A percentile compares a stretch with the other conserved stretches of the same genome.
Evolutionary conservation across 352 stramenopile genomes (phyloP).

Genomic region (Pythium sp.): DNA sequence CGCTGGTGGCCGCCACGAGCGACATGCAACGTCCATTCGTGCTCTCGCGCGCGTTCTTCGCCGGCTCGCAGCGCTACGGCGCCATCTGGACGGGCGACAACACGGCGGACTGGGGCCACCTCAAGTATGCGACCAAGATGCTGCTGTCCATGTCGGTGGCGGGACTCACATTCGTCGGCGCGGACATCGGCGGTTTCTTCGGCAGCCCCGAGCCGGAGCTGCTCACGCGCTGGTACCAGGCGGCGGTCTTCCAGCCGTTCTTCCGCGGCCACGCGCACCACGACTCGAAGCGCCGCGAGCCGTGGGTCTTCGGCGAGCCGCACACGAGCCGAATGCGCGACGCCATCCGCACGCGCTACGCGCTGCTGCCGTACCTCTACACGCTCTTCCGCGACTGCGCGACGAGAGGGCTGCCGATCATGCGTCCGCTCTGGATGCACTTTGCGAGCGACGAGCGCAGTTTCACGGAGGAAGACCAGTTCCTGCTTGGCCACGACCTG

Average conservation of each 20-base stretch:
- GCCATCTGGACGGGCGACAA: slow-evolving; percentile 99
- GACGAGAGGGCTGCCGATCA: slow-evolving; percentile 71
- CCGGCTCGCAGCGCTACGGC: slow-evolving; percentile 95
- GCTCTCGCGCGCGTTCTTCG: slow-evolving; percentile 96
- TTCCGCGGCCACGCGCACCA: slow-evolving; percentile 99
- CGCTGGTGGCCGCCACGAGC: slow-evolving; percentile 44
- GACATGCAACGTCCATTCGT: slow-evolving; percentile 95
- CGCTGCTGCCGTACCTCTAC: slow-evolving; percentile 95
- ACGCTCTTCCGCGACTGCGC: slow-evolving; percentile 79
- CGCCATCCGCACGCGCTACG: slow-evolving; percentile 94
- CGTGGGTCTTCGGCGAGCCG: slow-evolving; percentile 97
- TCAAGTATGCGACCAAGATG: slow-evolving; percentile 96
- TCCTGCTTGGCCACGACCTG: slow-evolving; percentile 93
- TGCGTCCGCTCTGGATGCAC: slow-evolving; percentile 96
- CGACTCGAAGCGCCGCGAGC: slow-evolving; percentile 97
- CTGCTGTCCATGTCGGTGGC: slow-evolving; percentile 95
- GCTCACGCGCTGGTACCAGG: slow-evolving; percentile 96
- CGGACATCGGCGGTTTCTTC: slow-evolving; percentile 99
- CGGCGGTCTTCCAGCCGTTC: slow-evolving; percentile 96
- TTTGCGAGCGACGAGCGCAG: slow-evolving; percentile 87
- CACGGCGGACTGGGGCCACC: slow-evolving; percentile 93
- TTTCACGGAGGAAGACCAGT: slow-evolving; percentile 93
- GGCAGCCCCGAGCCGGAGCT: slow-evolving; percentile 95
- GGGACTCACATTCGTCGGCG: slow-evolving; percentile 96
- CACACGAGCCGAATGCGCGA: slow-evolving; percentile 87